phyloP scores from a whole-genome alignment of 2,329 filamentous ascomycete species.

The Blastomyces emzantsi region DNA sequence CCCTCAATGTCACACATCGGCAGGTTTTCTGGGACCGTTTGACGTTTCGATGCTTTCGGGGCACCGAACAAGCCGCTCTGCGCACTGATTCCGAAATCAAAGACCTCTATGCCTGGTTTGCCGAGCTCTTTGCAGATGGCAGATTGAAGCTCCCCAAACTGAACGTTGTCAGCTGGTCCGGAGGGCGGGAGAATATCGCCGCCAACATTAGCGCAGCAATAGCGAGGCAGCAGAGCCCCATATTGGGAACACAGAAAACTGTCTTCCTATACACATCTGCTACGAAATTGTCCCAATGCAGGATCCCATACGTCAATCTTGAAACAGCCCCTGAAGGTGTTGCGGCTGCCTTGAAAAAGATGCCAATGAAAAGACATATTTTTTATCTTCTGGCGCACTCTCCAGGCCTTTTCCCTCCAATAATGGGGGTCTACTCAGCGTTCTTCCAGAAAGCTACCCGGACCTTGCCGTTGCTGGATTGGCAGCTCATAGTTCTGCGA shows the following conservation, averaged over 20 bases:
- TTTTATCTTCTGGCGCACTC: background rate
- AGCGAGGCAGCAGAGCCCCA: background rate
- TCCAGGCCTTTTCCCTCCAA: background rate
- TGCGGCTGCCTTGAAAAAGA: background rate
- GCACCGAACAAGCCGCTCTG: background rate
- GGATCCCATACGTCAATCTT: background rate
- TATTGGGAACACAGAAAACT: background rate
- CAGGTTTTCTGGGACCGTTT: conserved; percentile 5
- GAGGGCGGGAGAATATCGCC: background rate
- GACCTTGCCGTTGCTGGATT: background rate
- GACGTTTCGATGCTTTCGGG: background rate
- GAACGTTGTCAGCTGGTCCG: conserved; percentile 1
- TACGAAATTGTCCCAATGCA: background rate
- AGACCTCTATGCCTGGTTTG: conserved; percentile 1
- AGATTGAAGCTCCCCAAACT: background rate
- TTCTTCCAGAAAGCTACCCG: conserved; percentile 2
- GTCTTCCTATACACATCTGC: background rate
- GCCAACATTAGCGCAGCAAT: background rate
- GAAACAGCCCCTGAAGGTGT: background rate
- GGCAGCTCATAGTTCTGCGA: conserved; percentile 4
- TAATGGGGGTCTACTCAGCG: background rate
- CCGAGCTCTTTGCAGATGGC: background rate
- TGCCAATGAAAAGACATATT: background rate
- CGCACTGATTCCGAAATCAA: conserved; percentile 9
- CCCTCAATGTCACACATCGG: background rate